These are phyloP conservation scores for Castanea mollissima DNA, from an alignment of 306 rosid genomes.

Conservation along the genomic window DNA sequence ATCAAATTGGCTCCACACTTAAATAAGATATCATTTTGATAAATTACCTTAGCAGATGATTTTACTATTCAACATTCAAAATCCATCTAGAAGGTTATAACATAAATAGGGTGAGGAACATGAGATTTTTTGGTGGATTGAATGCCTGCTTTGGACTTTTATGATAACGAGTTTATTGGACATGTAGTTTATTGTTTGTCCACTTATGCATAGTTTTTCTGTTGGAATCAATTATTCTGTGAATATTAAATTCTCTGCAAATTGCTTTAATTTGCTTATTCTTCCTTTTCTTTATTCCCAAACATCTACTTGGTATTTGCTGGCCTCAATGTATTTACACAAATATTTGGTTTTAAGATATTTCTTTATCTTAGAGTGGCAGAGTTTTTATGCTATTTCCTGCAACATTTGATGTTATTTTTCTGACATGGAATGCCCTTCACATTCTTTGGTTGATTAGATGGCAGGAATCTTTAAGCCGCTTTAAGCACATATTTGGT, in stretches of 20 bases:
- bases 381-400: conserved; percentile 8
- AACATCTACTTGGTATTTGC: not conserved
- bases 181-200: not conserved
- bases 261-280: conserved; percentile 14
- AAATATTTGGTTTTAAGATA: conserved; percentile 2
- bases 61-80: conserved; percentile 10
- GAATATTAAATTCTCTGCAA: not conserved
- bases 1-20: not conserved
- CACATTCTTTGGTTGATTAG: conserved; percentile 41
- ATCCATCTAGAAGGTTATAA: not conserved
- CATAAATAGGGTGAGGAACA: not conserved
- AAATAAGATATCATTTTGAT: conserved; percentile 8
- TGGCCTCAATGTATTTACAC: not conserved
- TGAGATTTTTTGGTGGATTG: not conserved
- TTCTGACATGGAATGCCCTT: conserved; percentile 23
- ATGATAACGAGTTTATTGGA: not conserved
- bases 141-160: not conserved
- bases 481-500: conserved; percentile 65
- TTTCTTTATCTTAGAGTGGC: not conserved
- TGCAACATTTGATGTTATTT: conserved; percentile 12
- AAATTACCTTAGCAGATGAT: not conserved
- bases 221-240: not conserved
- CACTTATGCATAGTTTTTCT: not conserved
- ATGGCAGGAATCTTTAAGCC: conserved; percentile 71
- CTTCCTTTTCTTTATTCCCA: not conserved